A percentile compares a stretch with the other conserved stretches of the same genome.
Evolutionary conservation across 352 stramenopile species (phyloP).

Genomic region (Globisporangium nodosum): DNA sequence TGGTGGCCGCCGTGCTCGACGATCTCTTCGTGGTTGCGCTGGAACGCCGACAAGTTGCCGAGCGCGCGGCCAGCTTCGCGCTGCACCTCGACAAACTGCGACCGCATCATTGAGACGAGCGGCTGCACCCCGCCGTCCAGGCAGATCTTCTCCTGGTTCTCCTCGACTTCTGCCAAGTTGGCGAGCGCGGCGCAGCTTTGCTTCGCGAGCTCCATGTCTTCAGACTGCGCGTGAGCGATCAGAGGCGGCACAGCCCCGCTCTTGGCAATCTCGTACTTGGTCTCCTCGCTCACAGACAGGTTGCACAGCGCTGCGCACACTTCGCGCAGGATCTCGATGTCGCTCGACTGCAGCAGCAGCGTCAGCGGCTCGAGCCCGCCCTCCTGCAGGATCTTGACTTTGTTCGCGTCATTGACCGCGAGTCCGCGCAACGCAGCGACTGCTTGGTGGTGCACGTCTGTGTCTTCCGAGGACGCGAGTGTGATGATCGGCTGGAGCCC

Average conservation of each 20-base stretch:
- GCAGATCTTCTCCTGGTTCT: conserved; percentile 95
- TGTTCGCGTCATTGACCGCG: conserved; percentile 87
- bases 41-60: conserved; percentile 90
- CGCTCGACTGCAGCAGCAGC: conserved; percentile 83
- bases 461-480: conserved; percentile 87
- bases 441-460: conserved; percentile 93
- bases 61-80: conserved; percentile 88
- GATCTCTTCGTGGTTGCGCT: conserved; percentile 89
- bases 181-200: conserved; percentile 91
- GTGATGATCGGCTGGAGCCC: conserved; percentile 95
- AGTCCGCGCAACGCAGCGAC: conserved; percentile 92
- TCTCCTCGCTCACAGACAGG: conserved; percentile 93
- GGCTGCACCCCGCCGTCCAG: conserved; percentile 88
- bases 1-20: conserved; percentile 91
- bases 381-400: conserved; percentile 97
- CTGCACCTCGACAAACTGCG: conserved; percentile 93
- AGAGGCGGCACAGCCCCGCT: conserved; percentile 88
- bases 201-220: conserved; percentile 90
- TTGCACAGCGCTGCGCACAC: conserved; percentile 94
- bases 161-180: conserved; percentile 93
- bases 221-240: conserved; percentile 88
- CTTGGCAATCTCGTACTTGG: conserved; percentile 97
- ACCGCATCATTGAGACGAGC: conserved; percentile 93
- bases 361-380: conserved; percentile 92
- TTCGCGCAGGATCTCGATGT: conserved; percentile 93